Percentiles rank a stretch among this genome's conserved stretches.
Evolutionary conservation across 2,329 filamentous ascomycete genomes (phyloP).

Genomic region (Aspergillus sp.): DNA sequence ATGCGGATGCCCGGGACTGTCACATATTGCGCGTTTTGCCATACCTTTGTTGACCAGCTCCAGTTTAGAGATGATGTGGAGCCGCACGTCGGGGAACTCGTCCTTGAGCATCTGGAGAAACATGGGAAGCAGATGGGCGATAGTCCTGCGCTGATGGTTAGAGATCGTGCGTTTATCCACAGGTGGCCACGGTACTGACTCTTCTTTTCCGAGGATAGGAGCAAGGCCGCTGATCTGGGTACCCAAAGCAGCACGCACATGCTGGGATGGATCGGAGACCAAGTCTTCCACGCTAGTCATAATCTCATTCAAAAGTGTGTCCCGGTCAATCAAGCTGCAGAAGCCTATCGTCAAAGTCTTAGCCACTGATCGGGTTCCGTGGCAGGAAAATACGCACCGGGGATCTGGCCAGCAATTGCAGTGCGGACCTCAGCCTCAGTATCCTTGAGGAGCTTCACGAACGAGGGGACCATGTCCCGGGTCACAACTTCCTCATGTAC

Average conservation of each 20-base stretch:
- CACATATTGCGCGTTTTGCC: slow-evolving; percentile 12
- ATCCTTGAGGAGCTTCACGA: slow-evolving; percentile 96
- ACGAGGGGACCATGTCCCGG: slow-evolving; percentile 89
- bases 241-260: slow-evolving; percentile 90
- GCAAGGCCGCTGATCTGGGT: slow-evolving; percentile 96
- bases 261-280: slow-evolving; percentile 92
- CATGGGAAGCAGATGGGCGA: slow-evolving; percentile 95
- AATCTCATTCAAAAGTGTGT: slow-evolving; percentile 87
- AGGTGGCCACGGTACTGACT: slow-evolving; percentile 56
- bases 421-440: slow-evolving; percentile 97
- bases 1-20: neutral
- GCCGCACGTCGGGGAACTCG: slow-evolving; percentile 93
- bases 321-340: slow-evolving; percentile 82
- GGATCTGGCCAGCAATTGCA: slow-evolving; percentile 95
- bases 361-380: slow-evolving; percentile 12
- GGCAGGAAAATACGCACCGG: slow-evolving; percentile 50
- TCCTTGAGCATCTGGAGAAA: slow-evolving; percentile 99
- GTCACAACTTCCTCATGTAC: slow-evolving; percentile 96
- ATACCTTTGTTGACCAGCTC: slow-evolving; percentile 94
- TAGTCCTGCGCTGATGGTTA: slow-evolving; percentile 63
- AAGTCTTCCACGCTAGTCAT: slow-evolving; percentile 96
- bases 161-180: neutral
- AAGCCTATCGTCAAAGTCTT: slow-evolving; percentile 60
- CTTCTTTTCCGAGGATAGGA: slow-evolving; percentile 95
- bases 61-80: slow-evolving; percentile 99